Conservation (phyloP, 257 asterid genomes). For the Salvia hispanica region DNA sequence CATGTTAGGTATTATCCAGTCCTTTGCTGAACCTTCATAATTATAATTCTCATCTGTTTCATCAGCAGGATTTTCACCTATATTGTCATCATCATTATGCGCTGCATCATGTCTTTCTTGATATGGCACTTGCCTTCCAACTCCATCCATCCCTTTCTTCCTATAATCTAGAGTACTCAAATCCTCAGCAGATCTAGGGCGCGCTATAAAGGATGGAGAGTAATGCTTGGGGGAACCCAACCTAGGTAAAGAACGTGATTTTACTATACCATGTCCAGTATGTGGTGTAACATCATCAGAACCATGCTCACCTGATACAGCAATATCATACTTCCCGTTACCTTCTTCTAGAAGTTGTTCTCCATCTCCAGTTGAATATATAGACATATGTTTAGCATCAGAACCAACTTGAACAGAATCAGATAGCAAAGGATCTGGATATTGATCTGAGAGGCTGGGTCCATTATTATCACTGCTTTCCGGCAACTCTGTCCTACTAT, state of each 20-base stretch:
- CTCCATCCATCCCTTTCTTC: conserved; percentile 45
- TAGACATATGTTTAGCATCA: conserved; percentile 49
- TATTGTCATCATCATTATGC: conserved; percentile 38
- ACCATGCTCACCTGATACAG: conserved; percentile 48
- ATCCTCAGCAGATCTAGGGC: conserved; percentile 72
- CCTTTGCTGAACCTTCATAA: conserved; percentile 68
- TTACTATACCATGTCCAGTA: conserved; percentile 45
- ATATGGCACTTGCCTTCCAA: conserved; percentile 37
- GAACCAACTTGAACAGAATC: conserved; percentile 60
- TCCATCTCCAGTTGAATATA: conserved; percentile 54
- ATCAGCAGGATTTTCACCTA: conserved; percentile 52
- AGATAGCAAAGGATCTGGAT: conserved; percentile 55
- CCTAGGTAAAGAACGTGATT: conserved; percentile 75
- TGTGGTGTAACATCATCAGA: conserved; percentile 49
- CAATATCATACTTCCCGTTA: conserved; percentile 44
- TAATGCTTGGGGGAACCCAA: conserved; percentile 45
- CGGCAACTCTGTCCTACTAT: conserved; percentile 37
- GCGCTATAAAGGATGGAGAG: conserved; percentile 33
- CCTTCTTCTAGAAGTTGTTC: conserved; percentile 50
- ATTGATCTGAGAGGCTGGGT: conserved; percentile 42
- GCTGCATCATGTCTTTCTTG: conserved; percentile 42
- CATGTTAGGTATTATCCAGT: conserved; percentile 64
- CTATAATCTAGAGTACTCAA: conserved; percentile 50
- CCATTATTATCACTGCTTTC: conserved; percentile 44
- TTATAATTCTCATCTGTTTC: conserved; percentile 50